Evolutionary conservation across 495 filamentous ascomycete species (phyloP), one percentile per base, ranked within the genome.

Genomic region (Cercophora scortea): DNA sequence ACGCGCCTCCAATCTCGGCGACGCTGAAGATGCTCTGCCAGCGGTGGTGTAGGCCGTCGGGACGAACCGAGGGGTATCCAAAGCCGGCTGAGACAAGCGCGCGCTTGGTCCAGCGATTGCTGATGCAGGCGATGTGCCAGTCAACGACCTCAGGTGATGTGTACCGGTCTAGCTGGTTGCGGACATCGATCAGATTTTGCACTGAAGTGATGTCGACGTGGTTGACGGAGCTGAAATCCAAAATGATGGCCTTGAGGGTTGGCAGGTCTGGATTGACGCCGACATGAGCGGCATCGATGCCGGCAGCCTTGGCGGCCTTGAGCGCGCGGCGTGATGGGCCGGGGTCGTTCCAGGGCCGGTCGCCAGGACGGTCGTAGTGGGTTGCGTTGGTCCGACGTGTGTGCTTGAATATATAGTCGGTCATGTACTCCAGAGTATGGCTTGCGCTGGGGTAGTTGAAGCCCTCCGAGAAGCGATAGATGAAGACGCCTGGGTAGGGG

Each of bases 21-120:
- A 98, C 88, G 66, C 82, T 89, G 76, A 95, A 98, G 65, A 98
- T 89, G n/a, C 89, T 89, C 66, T 90, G 90, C 92, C 92, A 97
- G 17, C 88, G 80, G 51, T 81, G 74, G 59, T 83, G 67, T 4
- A 61, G 42, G 6, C 67, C 74, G 32, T 79, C 75, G 1, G 74
- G 72, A 1, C 76, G 73, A 10, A 68, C 70, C 8, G 83, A 79
- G 3, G 92, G 90, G 69, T 85, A 95, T 1, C 93, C 93, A 69
- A 98, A 98, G 35, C 94, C 93, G 11, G 88, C 94, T 15, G 86
- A 79, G n/a, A 85, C 85, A 17, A 98, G 85, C 12, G 88, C 93
- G 13, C 93, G 88, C 72, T 97, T 98, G 34, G 93, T 93, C 93
- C 93, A 98, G 52, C 91, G 84, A 75, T 95, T 97, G 74, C 84